Base-by-base conservation (phyloP, 2,329 filamentous ascomycete genomes). In the Venturia oleaginea region DNA sequence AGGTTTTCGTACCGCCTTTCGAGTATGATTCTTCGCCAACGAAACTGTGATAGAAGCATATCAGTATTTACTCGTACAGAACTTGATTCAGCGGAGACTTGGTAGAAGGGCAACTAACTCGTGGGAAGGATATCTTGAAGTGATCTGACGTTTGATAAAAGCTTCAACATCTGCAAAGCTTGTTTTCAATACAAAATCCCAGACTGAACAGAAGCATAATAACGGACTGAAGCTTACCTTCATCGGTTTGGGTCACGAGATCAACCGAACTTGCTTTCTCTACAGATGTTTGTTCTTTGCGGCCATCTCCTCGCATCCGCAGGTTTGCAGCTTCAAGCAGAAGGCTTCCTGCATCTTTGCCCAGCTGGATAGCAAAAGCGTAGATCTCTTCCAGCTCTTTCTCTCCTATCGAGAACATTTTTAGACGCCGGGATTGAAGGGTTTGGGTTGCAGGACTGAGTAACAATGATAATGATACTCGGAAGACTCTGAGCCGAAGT, bases 191-290 rank as follows among this genome's bases (percentile, higher is more conserved):
- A 42, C 42, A 48, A 38, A 46, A 64, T 17, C 17, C n/a, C 24
- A 8, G 24, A 22, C 7, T 46, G 43, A 22, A 46, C 22, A 10
- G 32, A 38, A 3, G 15, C 30, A 24, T 43, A 57, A 62, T 63
- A 64, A 61, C 30, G 15, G 34, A 42, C 22, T 60, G 27, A 63
- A 61, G 70, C 75, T 68, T 74, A 88, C 87, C 86, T 75, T 88
- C 83, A 71, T 92, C 89, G 0, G 87, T 89, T 75, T 91, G 84
- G 11, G 88, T 92, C 24, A 92, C 89, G 67, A 92, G 84, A 72
- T 92, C 89, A 13, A 92, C 89, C 0, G 88, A 82, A 71, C 84
- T 91, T 68, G 89, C 86, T 73, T 92, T 92, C 75, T 91, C 87
- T 8, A 79, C 76, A 64, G 82, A 80, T 1, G 70, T 69, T 66